phyloP scores from a whole-genome alignment of 495 filamentous ascomycete genomes.

The Penicillium ucsense region DNA sequence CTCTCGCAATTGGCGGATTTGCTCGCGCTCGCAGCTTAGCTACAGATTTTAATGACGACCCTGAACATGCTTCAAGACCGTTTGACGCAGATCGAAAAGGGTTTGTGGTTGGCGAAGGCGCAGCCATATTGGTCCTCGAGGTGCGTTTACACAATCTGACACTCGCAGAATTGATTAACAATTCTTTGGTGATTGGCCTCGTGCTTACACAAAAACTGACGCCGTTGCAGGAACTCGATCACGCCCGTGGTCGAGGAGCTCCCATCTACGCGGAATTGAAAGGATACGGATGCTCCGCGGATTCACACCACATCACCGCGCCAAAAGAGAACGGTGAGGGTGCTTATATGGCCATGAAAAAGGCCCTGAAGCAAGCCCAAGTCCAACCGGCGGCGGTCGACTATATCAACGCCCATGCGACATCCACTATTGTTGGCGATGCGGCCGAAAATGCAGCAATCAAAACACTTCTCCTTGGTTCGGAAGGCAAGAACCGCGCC shows the following conservation, averaged over 20 bases:
- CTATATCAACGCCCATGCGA: constrained; percentile 95
- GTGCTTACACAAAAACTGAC: neutral
- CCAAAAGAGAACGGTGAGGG: constrained; percentile 74
- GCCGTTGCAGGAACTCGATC: constrained; percentile 60
- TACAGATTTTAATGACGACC: constrained; percentile 68
- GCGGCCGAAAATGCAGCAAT: constrained; percentile 82
- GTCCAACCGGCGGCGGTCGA: constrained; percentile 62
- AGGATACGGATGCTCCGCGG: constrained; percentile 80
- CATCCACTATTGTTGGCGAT: constrained; percentile 77
- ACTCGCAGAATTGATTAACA: neutral
- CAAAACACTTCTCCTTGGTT: constrained; percentile 62
- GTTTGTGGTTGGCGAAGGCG: constrained; percentile 91
- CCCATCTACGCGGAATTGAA: constrained; percentile 79
- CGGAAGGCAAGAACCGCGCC: constrained; percentile 52
- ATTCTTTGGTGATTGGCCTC: neutral
- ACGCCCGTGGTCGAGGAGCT: constrained; percentile 70
- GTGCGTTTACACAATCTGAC: constrained; percentile 16
- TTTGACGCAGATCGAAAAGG: constrained; percentile 77
- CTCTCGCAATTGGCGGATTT: constrained; percentile 85
- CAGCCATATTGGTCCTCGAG: constrained; percentile 79
- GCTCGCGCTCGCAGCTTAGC: constrained; percentile 76
- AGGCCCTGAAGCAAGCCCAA: constrained; percentile 64
- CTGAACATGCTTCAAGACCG: constrained; percentile 65
- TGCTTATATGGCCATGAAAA: constrained; percentile 74
- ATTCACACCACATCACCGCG: constrained; percentile 89